phyloP scores from a whole-genome alignment of 352 stramenopile species.

The Phytophthora colocasiae region DNA sequence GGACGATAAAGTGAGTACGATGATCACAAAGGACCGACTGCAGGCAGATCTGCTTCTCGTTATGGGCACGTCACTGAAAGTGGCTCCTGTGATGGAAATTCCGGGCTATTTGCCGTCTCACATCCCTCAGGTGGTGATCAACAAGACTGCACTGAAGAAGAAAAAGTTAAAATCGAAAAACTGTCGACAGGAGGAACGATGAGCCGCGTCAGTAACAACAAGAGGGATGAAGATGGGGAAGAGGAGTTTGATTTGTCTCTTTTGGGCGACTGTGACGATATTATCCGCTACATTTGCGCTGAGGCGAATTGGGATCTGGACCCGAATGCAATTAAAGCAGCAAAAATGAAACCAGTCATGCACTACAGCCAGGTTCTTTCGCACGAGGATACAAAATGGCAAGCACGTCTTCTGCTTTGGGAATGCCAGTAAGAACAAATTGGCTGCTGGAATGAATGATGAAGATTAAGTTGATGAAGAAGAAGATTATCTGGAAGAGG shows the following conservation, averaged over 20 bases:
- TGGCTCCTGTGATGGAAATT: constrained; percentile 95
- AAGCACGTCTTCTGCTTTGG: constrained; percentile 48
- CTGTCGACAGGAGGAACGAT: constrained; percentile 22
- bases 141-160: constrained; percentile 88
- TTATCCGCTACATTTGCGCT: constrained; percentile 74
- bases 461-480: constrained; percentile 15
- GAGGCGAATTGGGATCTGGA: constrained; percentile 58
- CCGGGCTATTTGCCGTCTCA: constrained; percentile 81
- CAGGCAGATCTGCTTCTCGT: constrained; percentile 96
- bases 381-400: constrained; percentile 25
- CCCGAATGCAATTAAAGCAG: constrained; percentile 10
- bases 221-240: constrained; percentile 30
- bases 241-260: constrained; percentile 85
- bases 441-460: constrained; percentile 39
- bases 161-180: constrained; percentile 68
- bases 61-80: constrained; percentile 98
- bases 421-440: constrained; percentile 61
- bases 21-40: constrained; percentile 71
- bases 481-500: constrained; percentile 18
- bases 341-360: constrained; percentile 23
- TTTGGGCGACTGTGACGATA: constrained; percentile 81
- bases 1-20: constrained; percentile 86
- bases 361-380: constrained; percentile 31
- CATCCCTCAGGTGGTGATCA: constrained; percentile 91
- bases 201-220: constrained; percentile 21